Evolutionary conservation across 2,329 filamentous ascomycete species (phyloP).

Genomic region (Monosporascus sp.): DNA sequence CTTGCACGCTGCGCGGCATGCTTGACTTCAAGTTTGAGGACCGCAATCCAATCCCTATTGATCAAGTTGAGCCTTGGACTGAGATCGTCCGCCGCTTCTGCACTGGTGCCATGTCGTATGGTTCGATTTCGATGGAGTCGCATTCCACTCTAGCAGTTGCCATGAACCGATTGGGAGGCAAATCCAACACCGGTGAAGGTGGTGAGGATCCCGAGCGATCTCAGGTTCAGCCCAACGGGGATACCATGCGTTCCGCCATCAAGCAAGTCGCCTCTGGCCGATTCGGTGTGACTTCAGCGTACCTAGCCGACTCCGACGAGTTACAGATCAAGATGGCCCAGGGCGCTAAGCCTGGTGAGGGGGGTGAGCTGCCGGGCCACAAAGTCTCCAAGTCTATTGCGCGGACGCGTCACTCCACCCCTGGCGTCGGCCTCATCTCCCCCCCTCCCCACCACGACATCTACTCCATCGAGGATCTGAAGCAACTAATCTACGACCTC

Average conservation of each 20-base stretch:
- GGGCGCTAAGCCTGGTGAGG: slow-evolving; percentile 94
- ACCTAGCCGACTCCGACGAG: slow-evolving; percentile 91
- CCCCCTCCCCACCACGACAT: slow-evolving; percentile 97
- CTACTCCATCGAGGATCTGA: slow-evolving; percentile 96
- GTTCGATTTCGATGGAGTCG: slow-evolving; percentile 97
- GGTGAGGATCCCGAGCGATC: slow-evolving; percentile 93
- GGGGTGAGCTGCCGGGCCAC: slow-evolving; percentile 93
- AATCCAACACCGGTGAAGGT: slow-evolving; percentile 97
- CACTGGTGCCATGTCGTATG: slow-evolving; percentile 97
- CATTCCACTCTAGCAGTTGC: slow-evolving; percentile 93
- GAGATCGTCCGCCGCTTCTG: slow-evolving; percentile 96
- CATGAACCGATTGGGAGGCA: slow-evolving; percentile 94
- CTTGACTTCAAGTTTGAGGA: slow-evolving; percentile 96
- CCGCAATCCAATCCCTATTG: slow-evolving; percentile 77
- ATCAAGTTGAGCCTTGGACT: slow-evolving; percentile 97
- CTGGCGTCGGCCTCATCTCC: slow-evolving; percentile 92
- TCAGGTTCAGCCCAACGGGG: slow-evolving; percentile 79
- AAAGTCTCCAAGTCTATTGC: slow-evolving; percentile 95
- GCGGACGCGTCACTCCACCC: slow-evolving; percentile 90
- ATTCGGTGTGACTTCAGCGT: slow-evolving; percentile 93
- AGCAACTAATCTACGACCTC: slow-evolving; percentile 95
- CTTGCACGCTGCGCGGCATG: slow-evolving; percentile 88
- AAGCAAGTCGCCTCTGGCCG: slow-evolving; percentile 96
- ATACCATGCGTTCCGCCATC: slow-evolving; percentile 95
- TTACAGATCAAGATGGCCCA: slow-evolving; percentile 99